Conservation (phyloP, 768 basidiomycete genomes). For the Agaricus subrufescens region DNA sequence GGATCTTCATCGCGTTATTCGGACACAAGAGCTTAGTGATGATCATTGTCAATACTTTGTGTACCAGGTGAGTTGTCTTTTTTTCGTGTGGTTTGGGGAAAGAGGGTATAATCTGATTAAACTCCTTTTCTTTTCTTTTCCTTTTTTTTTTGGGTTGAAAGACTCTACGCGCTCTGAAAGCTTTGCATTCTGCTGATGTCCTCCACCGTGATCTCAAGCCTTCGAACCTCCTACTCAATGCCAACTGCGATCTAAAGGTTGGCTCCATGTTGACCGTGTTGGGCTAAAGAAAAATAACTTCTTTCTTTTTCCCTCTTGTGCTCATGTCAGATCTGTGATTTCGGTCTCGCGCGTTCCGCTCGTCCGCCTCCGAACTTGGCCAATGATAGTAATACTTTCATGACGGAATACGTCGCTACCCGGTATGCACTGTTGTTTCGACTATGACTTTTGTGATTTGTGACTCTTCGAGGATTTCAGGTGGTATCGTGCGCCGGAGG, state of each 20-base stretch:
- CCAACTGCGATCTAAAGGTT: conserved; percentile 94
- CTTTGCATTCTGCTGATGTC: conserved; percentile 93
- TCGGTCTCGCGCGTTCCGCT: conserved; percentile 80
- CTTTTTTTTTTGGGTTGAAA: background rate
- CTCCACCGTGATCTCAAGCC: conserved; percentile 97
- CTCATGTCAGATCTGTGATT: conserved; percentile 66
- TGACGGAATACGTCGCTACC: conserved; percentile 96
- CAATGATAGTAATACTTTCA: conserved; percentile 72
- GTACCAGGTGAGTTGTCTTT: conserved; percentile 45
- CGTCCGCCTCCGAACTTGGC: conserved; percentile 67
- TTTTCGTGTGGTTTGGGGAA: background rate
- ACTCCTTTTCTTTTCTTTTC: background rate
- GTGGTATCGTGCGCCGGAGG: conserved; percentile 97
- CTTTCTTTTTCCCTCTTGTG: background rate
- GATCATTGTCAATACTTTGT: conserved; percentile 95
- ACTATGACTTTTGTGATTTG: background rate
- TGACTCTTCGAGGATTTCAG: conserved; percentile 27
- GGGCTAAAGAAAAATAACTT: too few species aligned
- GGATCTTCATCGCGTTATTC: conserved; percentile 94
- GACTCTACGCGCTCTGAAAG: conserved; percentile 92
- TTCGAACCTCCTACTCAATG: conserved; percentile 94
- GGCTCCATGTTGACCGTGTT: conserved; percentile 18
- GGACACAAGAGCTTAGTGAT: conserved; percentile 91
- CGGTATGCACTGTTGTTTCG: conserved; percentile 36
- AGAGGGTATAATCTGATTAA: background rate